Conservation (phyloP, 345 rosid species). For the Pelargonium nanum region DNA sequence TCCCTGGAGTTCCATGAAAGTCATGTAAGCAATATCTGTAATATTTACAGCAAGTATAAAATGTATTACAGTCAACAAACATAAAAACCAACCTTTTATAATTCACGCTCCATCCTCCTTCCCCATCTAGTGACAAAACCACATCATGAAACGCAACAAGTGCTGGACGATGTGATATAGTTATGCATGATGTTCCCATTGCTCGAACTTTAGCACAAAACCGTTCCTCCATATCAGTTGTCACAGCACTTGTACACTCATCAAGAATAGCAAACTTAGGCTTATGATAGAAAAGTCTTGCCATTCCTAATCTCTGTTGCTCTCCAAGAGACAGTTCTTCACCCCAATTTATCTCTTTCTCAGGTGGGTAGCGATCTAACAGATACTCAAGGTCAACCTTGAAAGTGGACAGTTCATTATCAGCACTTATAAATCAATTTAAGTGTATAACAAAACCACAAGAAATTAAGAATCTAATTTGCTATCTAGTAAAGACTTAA, state of each 20-base stretch:
- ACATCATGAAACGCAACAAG: slow-evolving; percentile 95
- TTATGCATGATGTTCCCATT: slow-evolving; percentile 99
- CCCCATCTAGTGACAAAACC: slow-evolving; percentile 90
- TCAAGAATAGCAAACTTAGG: slow-evolving; percentile 99
- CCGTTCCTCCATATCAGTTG: slow-evolving; percentile 98
- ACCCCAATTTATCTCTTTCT: slow-evolving; percentile 92
- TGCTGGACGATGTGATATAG: slow-evolving; percentile 98
- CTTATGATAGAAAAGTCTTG: slow-evolving; percentile 89
- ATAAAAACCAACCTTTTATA: slow-evolving; percentile 53
- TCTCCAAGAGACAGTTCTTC: slow-evolving; percentile 95
- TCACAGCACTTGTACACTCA: slow-evolving; percentile 99
- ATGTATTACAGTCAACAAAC: slow-evolving; percentile 5
- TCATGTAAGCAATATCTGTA: neutral
- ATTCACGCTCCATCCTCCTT: slow-evolving; percentile 88
- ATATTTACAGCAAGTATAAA: neutral
- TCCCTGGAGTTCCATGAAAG: slow-evolving; percentile 38
- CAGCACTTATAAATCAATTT: neutral
- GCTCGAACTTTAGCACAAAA: slow-evolving; percentile 95
- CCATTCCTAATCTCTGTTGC: slow-evolving; percentile 99
- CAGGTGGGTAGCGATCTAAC: slow-evolving; percentile 81
- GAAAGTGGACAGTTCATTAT: slow-evolving; percentile 7
- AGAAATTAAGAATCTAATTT: neutral
- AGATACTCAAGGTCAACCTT: slow-evolving; percentile 96
- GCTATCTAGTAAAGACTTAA: no score
- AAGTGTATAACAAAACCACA: neutral